Evolutionary conservation across 2,329 filamentous ascomycete genomes (phyloP), one percentile per base, ranked within the genome.

Genomic region (Alternaria sp.): DNA sequence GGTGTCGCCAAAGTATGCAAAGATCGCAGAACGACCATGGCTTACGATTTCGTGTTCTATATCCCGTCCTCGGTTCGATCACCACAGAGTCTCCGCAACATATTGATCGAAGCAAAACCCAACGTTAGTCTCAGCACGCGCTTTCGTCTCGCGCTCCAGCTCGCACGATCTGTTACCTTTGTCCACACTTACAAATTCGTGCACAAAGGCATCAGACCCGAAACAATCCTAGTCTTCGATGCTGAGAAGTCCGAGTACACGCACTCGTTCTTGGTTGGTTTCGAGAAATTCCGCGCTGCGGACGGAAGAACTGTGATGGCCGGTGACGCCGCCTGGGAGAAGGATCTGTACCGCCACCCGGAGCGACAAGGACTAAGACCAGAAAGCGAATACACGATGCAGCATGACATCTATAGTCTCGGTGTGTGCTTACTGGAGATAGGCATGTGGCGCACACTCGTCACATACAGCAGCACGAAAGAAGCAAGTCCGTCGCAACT

Each of bases 201-300:
- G 6, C 46, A 28, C 15, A 50, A 50, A 17, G n/a, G 23, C 13
- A 50, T 50, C 4, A 1, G 46, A 0, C 46, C 46, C 23, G 46
- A 50, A 17, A 50, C 23, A 23, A 2, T 50, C 8, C 15, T 30
- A 0, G 1, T 28, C 25, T 50, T 50, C 23, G 15, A 28, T 1
- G 1, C 0, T 0, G 23, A 3, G 0, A 28, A 23, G 4, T 2
- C 46, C 6, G 13, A 50, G 25, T 0, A 0, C 6, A 1, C 46
- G 0, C 21, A 15, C 9, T 50, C 46, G 1, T 28, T 50, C 9
- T 13, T 50, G 10, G 0, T 50, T 6, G 46, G 46, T 0, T 50
- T 50, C 10, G 46, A 28, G 21, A 28, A 50, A n/a, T n/a, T n/a
- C n/a, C n/a, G n/a, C n/a, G n/a, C n/a, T n/a, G n/a, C n/a, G n/a